These are phyloP conservation scores for Nannochloropsis salina DNA, from an alignment of 108 stramenopile species.

Conservation along the genomic window DNA sequence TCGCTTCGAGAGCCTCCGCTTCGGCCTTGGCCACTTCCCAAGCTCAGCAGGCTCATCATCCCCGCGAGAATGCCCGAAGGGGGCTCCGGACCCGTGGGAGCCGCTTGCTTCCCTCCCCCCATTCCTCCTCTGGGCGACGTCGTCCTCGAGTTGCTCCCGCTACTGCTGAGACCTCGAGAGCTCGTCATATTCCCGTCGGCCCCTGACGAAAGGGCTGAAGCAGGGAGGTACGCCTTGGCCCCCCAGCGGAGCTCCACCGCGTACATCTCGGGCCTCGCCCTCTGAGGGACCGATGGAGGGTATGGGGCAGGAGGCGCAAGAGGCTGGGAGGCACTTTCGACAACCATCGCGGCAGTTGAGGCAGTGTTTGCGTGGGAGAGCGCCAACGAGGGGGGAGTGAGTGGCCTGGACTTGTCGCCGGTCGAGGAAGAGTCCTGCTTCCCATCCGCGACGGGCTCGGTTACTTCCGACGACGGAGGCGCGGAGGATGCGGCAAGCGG, in stretches of 20 bases:
- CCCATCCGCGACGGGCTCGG: neutral
- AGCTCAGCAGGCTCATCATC: constrained; percentile 14
- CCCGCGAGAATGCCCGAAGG: neutral
- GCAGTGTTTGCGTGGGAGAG: no score
- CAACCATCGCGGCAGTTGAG: no score
- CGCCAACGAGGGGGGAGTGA: no score
- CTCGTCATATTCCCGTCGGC: neutral
- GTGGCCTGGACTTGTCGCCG: no score
- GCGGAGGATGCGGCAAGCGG: neutral
- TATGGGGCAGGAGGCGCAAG: neutral
- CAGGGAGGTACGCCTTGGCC: neutral
- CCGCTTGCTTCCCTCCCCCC: neutral
- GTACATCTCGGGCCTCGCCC: neutral
- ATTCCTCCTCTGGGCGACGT: neutral
- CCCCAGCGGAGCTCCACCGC: neutral
- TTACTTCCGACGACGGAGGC: neutral
- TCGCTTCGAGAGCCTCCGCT: neutral
- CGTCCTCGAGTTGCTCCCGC: neutral
- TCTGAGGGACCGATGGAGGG: neutral
- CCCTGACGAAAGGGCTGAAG: neutral
- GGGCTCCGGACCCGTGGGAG: neutral
- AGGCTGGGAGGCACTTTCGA: neutral
- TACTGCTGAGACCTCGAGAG: neutral
- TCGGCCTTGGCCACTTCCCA: neutral
- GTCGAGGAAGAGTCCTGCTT: no score